Evolutionary conservation across 495 filamentous ascomycete genomes (phyloP).

Genomic region (Xylaria nigripes): DNA sequence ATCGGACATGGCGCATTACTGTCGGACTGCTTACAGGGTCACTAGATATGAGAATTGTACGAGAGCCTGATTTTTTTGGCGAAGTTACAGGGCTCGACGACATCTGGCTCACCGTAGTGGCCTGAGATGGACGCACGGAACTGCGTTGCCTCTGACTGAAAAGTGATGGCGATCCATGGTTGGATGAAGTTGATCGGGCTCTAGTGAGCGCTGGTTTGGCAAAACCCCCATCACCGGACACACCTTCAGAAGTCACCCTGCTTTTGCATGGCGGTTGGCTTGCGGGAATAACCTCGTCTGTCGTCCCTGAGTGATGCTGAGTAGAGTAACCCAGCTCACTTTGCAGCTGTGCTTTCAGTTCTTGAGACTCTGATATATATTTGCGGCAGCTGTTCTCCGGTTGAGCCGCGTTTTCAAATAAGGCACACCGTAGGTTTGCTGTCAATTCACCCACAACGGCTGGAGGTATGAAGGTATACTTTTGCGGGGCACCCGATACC

Average conservation of each 20-base stretch:
- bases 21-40: slow-evolving; percentile 16
- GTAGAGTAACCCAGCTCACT: slow-evolving; percentile 38
- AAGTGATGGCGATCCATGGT: slow-evolving; percentile 6
- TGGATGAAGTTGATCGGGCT: slow-evolving; percentile 4
- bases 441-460: slow-evolving; percentile 40
- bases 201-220: slow-evolving; percentile 13
- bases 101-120: slow-evolving; percentile 34
- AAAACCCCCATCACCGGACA: background rate
- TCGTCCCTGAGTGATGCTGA: slow-evolving; percentile 19
- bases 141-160: slow-evolving; percentile 7
- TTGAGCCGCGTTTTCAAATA: slow-evolving; percentile 25
- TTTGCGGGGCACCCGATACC: slow-evolving; percentile 31
- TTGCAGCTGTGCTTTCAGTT: slow-evolving; percentile 38
- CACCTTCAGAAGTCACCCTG: background rate
- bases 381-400: background rate
- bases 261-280: slow-evolving; percentile 22
- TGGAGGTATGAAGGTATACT: slow-evolving; percentile 35
- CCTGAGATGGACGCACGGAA: slow-evolving; percentile 33
- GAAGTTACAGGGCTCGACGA: slow-evolving; percentile 25
- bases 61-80: slow-evolving; percentile 25
- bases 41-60: slow-evolving; percentile 10
- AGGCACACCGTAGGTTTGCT: slow-evolving; percentile 34
- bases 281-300: slow-evolving; percentile 27
- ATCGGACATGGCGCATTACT: slow-evolving; percentile 10
- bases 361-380: slow-evolving; percentile 34